These are phyloP conservation scores for Diplosphaera chodatii DNA, from an alignment of 139 green algal species.

Conservation along the genomic window DNA sequence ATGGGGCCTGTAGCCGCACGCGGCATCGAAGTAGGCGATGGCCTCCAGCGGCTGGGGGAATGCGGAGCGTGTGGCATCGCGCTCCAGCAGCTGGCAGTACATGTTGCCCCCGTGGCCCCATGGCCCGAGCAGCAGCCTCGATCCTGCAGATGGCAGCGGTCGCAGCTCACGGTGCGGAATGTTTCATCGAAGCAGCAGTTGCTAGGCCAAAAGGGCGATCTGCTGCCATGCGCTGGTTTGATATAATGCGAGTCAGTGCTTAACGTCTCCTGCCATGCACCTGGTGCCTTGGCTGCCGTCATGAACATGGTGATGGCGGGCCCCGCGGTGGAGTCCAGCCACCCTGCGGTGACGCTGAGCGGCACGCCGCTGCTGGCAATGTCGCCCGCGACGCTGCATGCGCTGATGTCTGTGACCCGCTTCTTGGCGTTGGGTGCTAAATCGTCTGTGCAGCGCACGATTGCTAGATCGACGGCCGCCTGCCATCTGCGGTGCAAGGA, in stretches of 20 bases:
- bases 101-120: slow-evolving; percentile 16
- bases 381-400: slow-evolving; percentile 3
- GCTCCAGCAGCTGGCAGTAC: slow-evolving; percentile 3
- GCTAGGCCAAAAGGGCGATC: no score
- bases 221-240: no score
- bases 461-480: neutral
- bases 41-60: slow-evolving; percentile 7
- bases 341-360: slow-evolving; percentile 12
- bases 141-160: no score
- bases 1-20: neutral
- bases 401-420: slow-evolving; percentile 4
- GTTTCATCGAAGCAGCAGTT: no score
- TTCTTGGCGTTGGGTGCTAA: neutral
- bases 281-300: slow-evolving; percentile 14
- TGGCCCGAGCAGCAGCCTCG: slow-evolving; percentile 13
- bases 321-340: slow-evolving; percentile 15
- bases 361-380: slow-evolving; percentile 2
- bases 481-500: slow-evolving; percentile 13
- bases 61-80: neutral
- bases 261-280: no score
- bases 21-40: slow-evolving; percentile 10
- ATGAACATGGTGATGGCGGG: slow-evolving; percentile 8
- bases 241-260: no score
- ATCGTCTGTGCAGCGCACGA: slow-evolving; percentile 15
- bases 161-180: no score